Evolutionary conservation across 345 rosid genomes (phyloP), one percentile per base, ranked within the genome.

Genomic region (Arabidopsis suecica): DNA sequence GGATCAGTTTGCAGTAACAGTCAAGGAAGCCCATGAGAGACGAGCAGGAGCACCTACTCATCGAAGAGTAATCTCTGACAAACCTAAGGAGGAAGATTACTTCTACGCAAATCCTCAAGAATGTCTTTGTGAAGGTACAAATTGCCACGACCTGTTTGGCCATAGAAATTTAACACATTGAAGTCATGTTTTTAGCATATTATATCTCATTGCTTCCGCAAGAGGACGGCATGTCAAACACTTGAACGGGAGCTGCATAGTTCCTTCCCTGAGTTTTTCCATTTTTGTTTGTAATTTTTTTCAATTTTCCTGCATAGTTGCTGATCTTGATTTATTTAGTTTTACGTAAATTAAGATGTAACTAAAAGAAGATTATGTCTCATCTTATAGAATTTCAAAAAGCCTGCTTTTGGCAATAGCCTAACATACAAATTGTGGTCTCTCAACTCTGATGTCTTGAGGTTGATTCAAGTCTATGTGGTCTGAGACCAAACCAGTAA

Each of bases 81-180:
- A 84, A 80, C 99, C 99, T 0, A 92, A 92, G 82, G 99, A 95
- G 80, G 99, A 95, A 80, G 99, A 92, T 83, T 95, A 95, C 83
- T 95, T 95, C 83, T 92, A 92, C 49, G 91, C 97, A 30, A 95
- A 95, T 70, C 99, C 99, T 76, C 87, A 89, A 51, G 99, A 95
- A 74, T 95, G 99, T 83, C 86, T 95, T 9, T 92, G 97, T 23
- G 86, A 85, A 83, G 82, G 81, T 80, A 67, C 83, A 72, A 79
- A 69, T 69, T 92, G 97, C 74, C 83, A 85, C 68, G 86, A 84
- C 59, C 81, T 87, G 48, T 84, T 77, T 56, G 84, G 82, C 62
- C 69, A 50, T 69, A 48, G 57, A 55, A 87, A 83, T 72, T 72
- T 66, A 66, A 65, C 69, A 72, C 68, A 5, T 34, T 70, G 57